A percentile compares a stretch with the other conserved stretches of the same genome.
phyloP scores from a whole-genome alignment of 345 rosid genomes.

The Corchorus capsularis region DNA sequence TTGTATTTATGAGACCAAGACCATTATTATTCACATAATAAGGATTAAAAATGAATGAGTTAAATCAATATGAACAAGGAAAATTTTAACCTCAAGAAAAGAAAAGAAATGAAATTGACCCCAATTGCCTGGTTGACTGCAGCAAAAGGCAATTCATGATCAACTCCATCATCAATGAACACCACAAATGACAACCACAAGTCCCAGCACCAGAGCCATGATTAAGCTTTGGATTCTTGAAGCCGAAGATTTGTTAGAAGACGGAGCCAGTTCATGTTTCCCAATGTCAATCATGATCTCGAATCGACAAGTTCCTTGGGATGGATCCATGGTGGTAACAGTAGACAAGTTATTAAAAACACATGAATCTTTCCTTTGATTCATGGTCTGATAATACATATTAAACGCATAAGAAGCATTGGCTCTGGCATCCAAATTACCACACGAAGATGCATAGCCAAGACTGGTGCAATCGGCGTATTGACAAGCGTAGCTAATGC shows the following conservation, averaged over 20 bases:
- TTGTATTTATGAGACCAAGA: neutral
- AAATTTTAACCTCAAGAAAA: neutral
- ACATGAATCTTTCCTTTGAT: constrained; percentile 62
- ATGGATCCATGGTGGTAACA: constrained; percentile 55
- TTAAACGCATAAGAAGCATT: constrained; percentile 86
- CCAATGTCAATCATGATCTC: constrained; percentile 60
- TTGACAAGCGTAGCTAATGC: constrained; percentile 56
- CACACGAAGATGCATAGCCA: constrained; percentile 60
- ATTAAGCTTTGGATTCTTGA: constrained; percentile 9
- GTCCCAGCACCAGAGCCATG: constrained; percentile 14
- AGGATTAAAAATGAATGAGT: neutral
- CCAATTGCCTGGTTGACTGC: neutral
- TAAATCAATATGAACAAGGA: neutral
- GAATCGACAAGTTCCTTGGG: constrained; percentile 53
- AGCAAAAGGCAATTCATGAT: neutral
- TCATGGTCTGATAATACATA: constrained; percentile 67
- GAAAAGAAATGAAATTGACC: neutral
- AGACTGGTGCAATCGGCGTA: constrained; percentile 73
- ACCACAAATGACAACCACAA: constrained; percentile 10
- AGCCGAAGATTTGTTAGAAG: constrained; percentile 25
- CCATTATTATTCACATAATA: neutral
- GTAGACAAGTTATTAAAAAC: constrained; percentile 37
- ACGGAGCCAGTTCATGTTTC: constrained; percentile 32
- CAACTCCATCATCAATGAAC: constrained; percentile 23
- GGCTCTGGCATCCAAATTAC: constrained; percentile 36